Evolutionary conservation across 257 asterid species (phyloP), one percentile per base, ranked within the genome.

Genomic region (Salvia hispanica): DNA sequence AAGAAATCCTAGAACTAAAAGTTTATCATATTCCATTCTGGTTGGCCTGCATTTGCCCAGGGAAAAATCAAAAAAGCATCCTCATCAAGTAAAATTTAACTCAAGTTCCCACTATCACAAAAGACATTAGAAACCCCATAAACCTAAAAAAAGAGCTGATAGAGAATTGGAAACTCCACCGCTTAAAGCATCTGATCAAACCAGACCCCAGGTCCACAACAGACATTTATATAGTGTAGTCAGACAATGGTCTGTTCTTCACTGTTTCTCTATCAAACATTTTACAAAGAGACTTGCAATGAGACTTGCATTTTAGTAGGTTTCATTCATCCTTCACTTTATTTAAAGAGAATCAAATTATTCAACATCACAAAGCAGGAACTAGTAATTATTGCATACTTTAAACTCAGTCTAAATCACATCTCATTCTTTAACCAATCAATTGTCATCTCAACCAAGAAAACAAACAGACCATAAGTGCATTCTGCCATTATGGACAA

Each of bases 1-100:
- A 16, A 62, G 67, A 57, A 44, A 63, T 63, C 44, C 25, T 13
- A 52, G 33, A 63, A 16, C 33, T 37, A 63, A 63, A 54, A 12
- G 44, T 15, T 62, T 6, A 21, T 7, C 54, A 45, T n/a, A 54
- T 12, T 55, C 61, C 4, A n/a, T 33, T 57, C 63, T 31, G 28
- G 40, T 57, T 39, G 65, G 64, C 50, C n/a, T 59, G 50, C 51
- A 59, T 16, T 39, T 8, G 34, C 65, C 50, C 13, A 45, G 57
- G 44, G n/a, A 21, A 44, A 62, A 21, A 62, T 21, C 54, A 45
- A 13, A 18, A 43, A 5, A 21, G 18, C 5, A 14, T n/a, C 47
- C 54, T 12, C 21, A 11, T 28, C 3, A 28, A 43, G 28, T 62
- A 36, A 62, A 44, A 16, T 51, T 21, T 51, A 3, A 16, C 57